A percentile compares a stretch with the other conserved stretches of the same genome.
Conservation (phyloP, 129 eudicot genomes). For the Glebionis coronaria region DNA sequence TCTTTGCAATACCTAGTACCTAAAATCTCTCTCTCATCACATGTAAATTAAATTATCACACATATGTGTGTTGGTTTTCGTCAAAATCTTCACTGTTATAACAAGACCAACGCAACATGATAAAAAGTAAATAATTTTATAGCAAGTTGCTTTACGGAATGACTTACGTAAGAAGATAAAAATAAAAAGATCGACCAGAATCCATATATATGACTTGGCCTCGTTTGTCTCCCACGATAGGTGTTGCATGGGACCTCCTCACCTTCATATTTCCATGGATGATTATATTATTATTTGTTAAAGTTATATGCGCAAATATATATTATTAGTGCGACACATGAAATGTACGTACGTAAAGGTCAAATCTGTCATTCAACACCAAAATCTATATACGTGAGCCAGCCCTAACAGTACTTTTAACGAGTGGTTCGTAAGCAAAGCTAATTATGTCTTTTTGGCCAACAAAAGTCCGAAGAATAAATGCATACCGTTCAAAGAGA, state of each 20-base stretch:
- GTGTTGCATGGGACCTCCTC: constrained; percentile 35
- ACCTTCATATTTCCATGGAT: constrained; percentile 24
- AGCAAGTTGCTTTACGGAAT: no score
- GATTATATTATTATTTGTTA: constrained; percentile 5
- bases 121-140: no score
- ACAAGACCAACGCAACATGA: no score
- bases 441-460: constrained; percentile 24
- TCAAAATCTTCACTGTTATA: no score
- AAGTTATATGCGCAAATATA: neutral
- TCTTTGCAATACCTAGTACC: neutral
- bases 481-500: constrained; percentile 11
- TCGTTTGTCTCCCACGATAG: constrained; percentile 34
- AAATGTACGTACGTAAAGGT: constrained; percentile 30
- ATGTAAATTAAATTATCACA: no score
- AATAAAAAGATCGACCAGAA: neutral
- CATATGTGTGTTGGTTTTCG: no score
- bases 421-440: constrained; percentile 26
- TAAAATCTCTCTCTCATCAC: neutral
- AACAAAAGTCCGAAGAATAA: constrained; percentile 7
- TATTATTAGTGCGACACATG: neutral
- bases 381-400: constrained; percentile 7
- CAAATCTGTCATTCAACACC: constrained; percentile 22
- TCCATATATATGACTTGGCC: constrained; percentile 5
- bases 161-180: neutral
- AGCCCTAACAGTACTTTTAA: constrained; percentile 21